phyloP scores from a whole-genome alignment of 352 stramenopile genomes.

The Phytophthora crassamura region DNA sequence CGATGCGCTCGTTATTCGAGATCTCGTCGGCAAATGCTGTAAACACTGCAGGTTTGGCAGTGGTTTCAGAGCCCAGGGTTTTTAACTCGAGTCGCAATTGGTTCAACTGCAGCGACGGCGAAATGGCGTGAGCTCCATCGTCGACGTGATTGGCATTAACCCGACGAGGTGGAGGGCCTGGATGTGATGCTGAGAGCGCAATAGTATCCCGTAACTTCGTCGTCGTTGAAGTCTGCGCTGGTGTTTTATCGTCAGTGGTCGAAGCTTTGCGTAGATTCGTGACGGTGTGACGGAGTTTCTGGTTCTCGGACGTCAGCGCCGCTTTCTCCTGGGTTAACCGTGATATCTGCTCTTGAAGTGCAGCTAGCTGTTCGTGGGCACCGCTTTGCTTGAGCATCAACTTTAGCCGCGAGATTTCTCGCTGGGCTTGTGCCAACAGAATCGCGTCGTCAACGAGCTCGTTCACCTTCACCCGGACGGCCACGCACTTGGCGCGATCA shows the following conservation, averaged over 20 bases:
- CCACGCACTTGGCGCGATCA: conserved; percentile 82
- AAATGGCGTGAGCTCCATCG: conserved; percentile 4
- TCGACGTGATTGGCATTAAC: conserved; percentile 1
- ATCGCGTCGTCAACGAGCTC: conserved; percentile 86
- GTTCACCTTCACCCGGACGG: conserved; percentile 79
- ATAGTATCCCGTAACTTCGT: conserved; percentile 7
- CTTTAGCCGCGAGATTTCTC: conserved; percentile 73
- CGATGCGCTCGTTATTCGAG: conserved; percentile 22
- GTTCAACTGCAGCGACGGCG: conserved; percentile 35
- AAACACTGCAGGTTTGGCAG: conserved; percentile 14
- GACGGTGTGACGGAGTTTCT: conserved; percentile 48
- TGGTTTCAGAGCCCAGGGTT: not conserved
- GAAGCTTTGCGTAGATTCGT: conserved; percentile 27
- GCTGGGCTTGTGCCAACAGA: conserved; percentile 71
- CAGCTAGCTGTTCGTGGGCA: conserved; percentile 38
- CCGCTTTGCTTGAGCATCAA: conserved; percentile 61
- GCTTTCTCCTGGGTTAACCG: conserved; percentile 53
- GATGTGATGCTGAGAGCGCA: not conserved
- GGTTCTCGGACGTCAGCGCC: conserved; percentile 54
- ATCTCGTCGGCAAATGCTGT: conserved; percentile 29
- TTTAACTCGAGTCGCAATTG: conserved; percentile 48
- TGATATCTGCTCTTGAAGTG: conserved; percentile 54
- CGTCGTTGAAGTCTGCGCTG: not conserved
- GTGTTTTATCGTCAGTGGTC: not conserved
- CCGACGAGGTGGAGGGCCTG: conserved; percentile 4